These are phyloP conservation scores for Ilex asprella DNA, from an alignment of 257 asterid genomes.

Conservation along the genomic window DNA sequence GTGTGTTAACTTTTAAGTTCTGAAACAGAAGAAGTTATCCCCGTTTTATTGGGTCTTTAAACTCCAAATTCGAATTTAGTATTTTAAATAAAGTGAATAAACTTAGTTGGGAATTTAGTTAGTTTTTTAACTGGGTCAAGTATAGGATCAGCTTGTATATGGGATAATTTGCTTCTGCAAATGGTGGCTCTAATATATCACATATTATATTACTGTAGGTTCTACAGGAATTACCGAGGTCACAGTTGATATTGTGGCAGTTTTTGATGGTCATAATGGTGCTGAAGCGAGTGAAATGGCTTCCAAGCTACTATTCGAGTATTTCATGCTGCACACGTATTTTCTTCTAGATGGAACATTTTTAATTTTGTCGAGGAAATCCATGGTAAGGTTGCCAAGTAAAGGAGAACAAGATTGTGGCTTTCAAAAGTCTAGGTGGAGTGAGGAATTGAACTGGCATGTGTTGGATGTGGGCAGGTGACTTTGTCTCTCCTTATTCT, in stretches of 20 bases:
- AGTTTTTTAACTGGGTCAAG: too few species aligned
- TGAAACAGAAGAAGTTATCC: too few species aligned
- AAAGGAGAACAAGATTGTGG: conserved; percentile 31
- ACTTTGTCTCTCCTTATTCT: too few species aligned
- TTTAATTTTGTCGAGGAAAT: conserved; percentile 50
- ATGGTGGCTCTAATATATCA: not conserved
- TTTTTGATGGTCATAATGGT: conserved; percentile 97
- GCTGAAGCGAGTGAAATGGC: conserved; percentile 95
- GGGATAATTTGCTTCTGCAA: too few species aligned
- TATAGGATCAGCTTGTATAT: too few species aligned
- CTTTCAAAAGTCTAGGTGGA: conserved; percentile 39
- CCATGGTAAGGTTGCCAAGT: conserved; percentile 48
- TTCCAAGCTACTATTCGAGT: conserved; percentile 64
- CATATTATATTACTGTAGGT: conserved; percentile 31
- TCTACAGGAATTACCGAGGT: conserved; percentile 63
- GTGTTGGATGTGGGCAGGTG: conserved; percentile 68
- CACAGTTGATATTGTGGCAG: conserved; percentile 73
- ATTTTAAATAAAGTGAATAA: too few species aligned
- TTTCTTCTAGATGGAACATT: conserved; percentile 82
- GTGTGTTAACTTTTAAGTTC: too few species aligned
- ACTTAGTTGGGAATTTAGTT: too few species aligned
- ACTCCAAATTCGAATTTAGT: too few species aligned
- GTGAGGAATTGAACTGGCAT: conserved; percentile 37
- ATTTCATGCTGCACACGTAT: conserved; percentile 78
- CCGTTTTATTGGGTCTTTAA: too few species aligned